Evolutionary conservation across 768 basidiomycete genomes (phyloP), one percentile per base, ranked within the genome.

Genomic region (Asterophora parasitica): DNA sequence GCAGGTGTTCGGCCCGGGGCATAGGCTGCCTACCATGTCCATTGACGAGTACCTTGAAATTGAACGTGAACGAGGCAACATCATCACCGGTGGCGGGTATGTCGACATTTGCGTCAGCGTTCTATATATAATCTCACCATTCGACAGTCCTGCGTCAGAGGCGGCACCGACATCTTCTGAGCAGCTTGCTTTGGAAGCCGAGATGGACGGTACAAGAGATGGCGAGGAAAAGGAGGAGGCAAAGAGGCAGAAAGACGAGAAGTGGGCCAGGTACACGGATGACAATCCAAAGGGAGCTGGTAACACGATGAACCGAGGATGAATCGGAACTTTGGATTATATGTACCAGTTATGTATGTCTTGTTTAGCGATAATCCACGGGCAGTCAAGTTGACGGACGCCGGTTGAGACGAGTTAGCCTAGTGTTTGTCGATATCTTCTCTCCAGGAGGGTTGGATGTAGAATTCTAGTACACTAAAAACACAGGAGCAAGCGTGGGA

Each of bases 271-370:
- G 48, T 98, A 80, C 58, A 92, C 85, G 12, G 96, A 97, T 42
- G 74, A 71, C 19, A 84, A 99, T 65, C 83, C 85, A 10, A 84
- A 75, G 59, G 96, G 96, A 1, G 88, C 87, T n/a, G 96, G 96
- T 3, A 99, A 99, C 63, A 95, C 85, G 9, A 92, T 95, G 88
- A 96, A 97, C 64, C 79, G 90, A 53, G 93, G 93, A 50, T 92
- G 65, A 77, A 16, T 27, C 6, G 23, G 6, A 23, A 30, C 39
- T 44, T 42, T 49, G 33, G 34, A 41, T 46, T 16, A 46, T 34
- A 0, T 53, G 38, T 30, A 42, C 7, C 31, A 31, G 30, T 31
- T 31, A 31, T 4, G 4, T 12, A 11, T 30, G 15, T 13, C 12
- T 28, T 23, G 30, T 30, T 5, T 30, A 31, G 30, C 12, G 12